Evolutionary conservation across 2,329 filamentous ascomycete genomes (phyloP), one percentile per base, ranked within the genome.

Genomic region (Claviceps paspali): DNA sequence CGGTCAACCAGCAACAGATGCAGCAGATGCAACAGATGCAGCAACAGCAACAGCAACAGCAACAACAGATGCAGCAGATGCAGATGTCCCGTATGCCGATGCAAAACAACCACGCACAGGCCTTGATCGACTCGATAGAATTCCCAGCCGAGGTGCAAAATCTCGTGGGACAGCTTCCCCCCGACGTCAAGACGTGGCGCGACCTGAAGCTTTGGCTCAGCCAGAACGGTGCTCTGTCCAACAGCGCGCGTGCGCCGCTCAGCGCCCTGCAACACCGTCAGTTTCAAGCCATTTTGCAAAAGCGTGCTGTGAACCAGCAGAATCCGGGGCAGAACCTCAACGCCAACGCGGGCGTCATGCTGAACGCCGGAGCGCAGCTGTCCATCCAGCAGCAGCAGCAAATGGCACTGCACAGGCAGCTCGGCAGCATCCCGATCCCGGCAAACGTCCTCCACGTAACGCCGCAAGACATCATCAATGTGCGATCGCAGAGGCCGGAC

Each of bases 71-170:
- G 31, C 47, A 49, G 26, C 50, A 50, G 37, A n/a, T 50, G 42
- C 45, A 47, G 29, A 47, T 51, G 44, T 44, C 46, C 5, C 52
- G 53, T 4, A 47, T 53, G 22, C 42, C 45, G 12, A 36, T 41
- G 3, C 47, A 48, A 14, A 53, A 46, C 33, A 48, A 49, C 4
- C 62, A 63, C 19, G 51, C 60, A 6, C 54, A 60, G 34, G 41
- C 45, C 1, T 49, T 62, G 40, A 68, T 70, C 61, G 65, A 70
- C 41, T 54, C 46, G 8, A 62, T 70, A 61, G 65, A 70, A 9
- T 42, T 71, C 1, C 65, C 64, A 1, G 44, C 48, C 2, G 49
- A 53, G 11, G 45, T 66, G 5, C 42, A 60, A 7, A 41, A 15
- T 11, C 47, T 53, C 11, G 47, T 57, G 3, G 46, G 35, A 10